These are phyloP conservation scores for Hypoxylon subgilvum DNA, from an alignment of 495 filamentous ascomycete genomes.

Conservation along the genomic window DNA sequence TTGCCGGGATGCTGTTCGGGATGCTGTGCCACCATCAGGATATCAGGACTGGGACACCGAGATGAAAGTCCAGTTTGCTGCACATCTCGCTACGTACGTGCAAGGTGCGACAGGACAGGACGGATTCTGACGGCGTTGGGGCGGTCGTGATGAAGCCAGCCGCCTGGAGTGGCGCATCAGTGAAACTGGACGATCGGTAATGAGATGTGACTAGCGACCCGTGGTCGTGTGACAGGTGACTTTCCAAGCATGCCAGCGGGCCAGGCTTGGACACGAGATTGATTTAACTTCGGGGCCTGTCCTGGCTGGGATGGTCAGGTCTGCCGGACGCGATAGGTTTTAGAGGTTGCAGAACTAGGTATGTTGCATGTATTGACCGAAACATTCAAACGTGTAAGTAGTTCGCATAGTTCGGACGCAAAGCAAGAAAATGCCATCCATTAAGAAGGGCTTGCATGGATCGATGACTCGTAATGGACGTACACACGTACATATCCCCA, in stretches of 20 bases:
- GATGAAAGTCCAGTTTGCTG: conserved; percentile 65
- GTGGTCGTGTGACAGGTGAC: conserved; percentile 35
- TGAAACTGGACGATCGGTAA: conserved; percentile 35
- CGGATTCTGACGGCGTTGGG: conserved; percentile 64
- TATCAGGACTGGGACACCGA: conserved; percentile 56
- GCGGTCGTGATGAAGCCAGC: conserved; percentile 33
- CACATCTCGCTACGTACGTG: conserved; percentile 65
- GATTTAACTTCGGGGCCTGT: conserved; percentile 18
- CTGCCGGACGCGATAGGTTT: conserved; percentile 20
- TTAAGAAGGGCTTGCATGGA: conserved; percentile 31
- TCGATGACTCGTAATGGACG: conserved; percentile 36
- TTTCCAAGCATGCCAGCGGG: background rate
- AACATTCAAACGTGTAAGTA: conserved; percentile 18
- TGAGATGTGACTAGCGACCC: conserved; percentile 35
- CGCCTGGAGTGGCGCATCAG: conserved; percentile 32
- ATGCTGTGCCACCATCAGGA: conserved; percentile 57
- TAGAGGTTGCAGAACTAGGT: conserved; percentile 2
- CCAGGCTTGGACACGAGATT: conserved; percentile 10
- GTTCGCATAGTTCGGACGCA: conserved; percentile 35
- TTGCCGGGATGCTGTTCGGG: conserved; percentile 71
- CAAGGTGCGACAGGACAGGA: conserved; percentile 71
- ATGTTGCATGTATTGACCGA: conserved; percentile 1
- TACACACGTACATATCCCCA: conserved; percentile 15
- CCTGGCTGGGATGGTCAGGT: background rate
- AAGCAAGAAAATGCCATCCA: conserved; percentile 24